Base-by-base conservation (phyloP, 2,329 filamentous ascomycete genomes). In the Macroventuria anomochaeta region DNA sequence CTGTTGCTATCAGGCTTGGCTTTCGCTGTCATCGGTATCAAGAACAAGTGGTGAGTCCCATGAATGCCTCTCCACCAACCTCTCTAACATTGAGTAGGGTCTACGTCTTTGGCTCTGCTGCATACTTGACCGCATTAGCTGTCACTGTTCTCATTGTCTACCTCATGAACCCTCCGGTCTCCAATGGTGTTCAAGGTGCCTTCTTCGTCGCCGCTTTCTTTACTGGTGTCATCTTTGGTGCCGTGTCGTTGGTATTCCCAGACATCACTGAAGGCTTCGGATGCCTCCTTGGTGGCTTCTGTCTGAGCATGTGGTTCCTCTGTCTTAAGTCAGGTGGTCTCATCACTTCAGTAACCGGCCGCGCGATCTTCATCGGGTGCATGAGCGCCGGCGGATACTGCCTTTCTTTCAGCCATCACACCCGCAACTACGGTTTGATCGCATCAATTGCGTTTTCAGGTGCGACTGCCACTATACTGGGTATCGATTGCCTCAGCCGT, bases 251-350 rank as follows among this genome's bases (percentile, higher is more conserved):
- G 7, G 80, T 96, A 10, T 96, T 97, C 76, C 84, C 86, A 51
- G 92, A 97, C 64, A 80, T 96, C 37, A 92, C 91, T 0, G 88
- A 89, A 72, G 88, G 92, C 50, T 78, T 96, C n/a, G 91, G 89
- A 2, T 96, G 91, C 69, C 78, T 93, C n/a, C 79, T 96, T 0
- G 92, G 91, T 21, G 92, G 92, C 0, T 96, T 95, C 72, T 91
- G 87, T 59, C 70, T 95, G 7, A 86, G 87, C 69, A 96, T 96
- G 92, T 97, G 93, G 93, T 80, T 97, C 44, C 80, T 97, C 38
- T 88, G 87, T 20, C 76, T 97, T 36, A 87, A 86, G 50, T 81
- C 86, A 0, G 93, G 91, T 6, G 92, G 93, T 1, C 78, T 96
- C 28, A 79, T 97, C 33, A 78, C 80, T 4, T 80, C 82, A 2